Conservation (phyloP, 495 filamentous ascomycete genomes). For the Amorphotheca resinae region DNA sequence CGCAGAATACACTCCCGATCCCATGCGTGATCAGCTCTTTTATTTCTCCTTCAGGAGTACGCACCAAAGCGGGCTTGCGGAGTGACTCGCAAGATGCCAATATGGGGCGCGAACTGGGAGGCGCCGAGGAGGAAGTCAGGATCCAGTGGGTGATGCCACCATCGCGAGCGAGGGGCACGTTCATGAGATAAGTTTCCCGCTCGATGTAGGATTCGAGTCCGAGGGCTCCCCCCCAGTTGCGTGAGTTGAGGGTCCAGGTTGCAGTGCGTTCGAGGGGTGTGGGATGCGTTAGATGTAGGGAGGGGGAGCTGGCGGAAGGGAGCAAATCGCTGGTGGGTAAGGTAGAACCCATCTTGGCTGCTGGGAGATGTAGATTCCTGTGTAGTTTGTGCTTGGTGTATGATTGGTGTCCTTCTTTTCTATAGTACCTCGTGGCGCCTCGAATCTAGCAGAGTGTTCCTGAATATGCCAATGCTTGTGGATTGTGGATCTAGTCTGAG, state of each 20-base stretch:
- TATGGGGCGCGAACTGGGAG: slow-evolving; percentile 43
- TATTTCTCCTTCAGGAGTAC: slow-evolving; percentile 28
- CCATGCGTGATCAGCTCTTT: slow-evolving; percentile 62
- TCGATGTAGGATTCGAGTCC: slow-evolving; percentile 56
- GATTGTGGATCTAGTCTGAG: too few species aligned
- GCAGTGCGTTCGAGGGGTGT: slow-evolving; percentile 49
- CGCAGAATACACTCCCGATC: slow-evolving; percentile 78
- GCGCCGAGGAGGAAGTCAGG: slow-evolving; percentile 45
- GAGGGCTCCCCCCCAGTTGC: slow-evolving; percentile 59
- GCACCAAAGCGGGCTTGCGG: slow-evolving; percentile 41
- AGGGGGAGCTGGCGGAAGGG: slow-evolving; percentile 45
- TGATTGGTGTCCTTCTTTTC: too few species aligned
- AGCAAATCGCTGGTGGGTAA: slow-evolving; percentile 22
- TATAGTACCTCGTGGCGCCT: too few species aligned
- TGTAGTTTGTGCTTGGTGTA: neutral
- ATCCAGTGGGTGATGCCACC: slow-evolving; percentile 77
- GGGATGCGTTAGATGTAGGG: slow-evolving; percentile 54
- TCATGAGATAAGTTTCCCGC: slow-evolving; percentile 60
- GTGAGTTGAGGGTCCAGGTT: slow-evolving; percentile 55
- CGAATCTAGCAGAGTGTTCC: too few species aligned
- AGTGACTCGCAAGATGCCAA: slow-evolving; percentile 76
- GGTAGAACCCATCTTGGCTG: slow-evolving; percentile 2
- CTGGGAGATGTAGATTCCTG: neutral
- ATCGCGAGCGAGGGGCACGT: slow-evolving; percentile 54
- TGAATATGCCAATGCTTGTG: too few species aligned